Base-by-base conservation (phyloP, 2,329 filamentous ascomycete genomes). In the Aspergillus amoenus region DNA sequence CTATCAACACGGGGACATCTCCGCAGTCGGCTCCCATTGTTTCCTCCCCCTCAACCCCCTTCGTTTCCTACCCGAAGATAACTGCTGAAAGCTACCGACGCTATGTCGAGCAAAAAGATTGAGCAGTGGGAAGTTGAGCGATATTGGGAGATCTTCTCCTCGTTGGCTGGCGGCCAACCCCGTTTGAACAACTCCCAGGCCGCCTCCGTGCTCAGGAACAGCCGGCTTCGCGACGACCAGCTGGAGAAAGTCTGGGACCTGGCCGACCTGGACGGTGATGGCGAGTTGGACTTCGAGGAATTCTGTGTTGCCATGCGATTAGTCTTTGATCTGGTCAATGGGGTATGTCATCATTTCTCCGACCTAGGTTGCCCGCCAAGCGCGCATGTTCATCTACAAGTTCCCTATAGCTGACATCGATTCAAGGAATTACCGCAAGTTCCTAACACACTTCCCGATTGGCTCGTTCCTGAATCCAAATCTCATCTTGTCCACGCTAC, bases 241-340 rank as follows among this genome's bases (percentile, higher is more conserved):
- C 87, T 99, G n/a, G 94, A 97, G 79, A 85, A 88, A 67, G 91
- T 99, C 61, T 99, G 94, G 94, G 94, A 99, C 71, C 83, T 99
- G 61, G 91, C 94, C 57, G 94, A 99, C 73, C 91, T 99, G 60
- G 94, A 99, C 77, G 93, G 93, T 67, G 94, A 99, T 79, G 94
- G 94, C 62, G 95, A 95, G 76, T 82, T 99, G 54, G 94, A 99
- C 78, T 99, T 99, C 79, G 94, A 99, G 79, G 94, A 99, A 81
- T 99, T 99, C 75, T 99, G 94, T 76, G 94, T 99, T 57, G 94
- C 93, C 40, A 99, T 99, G 94, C 86, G 94, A 70, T 81, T 99
- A 70, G 97, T 97, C 68, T 99, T 97, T 75, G 94, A 99, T 74
- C 80, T 97, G 64, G 87, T 99, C 67, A 99, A 99, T 70, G 94